Evolutionary conservation across 2,329 filamentous ascomycete genomes (phyloP), one percentile per base, ranked within the genome.

Genomic region (Neospermospora avenae): DNA sequence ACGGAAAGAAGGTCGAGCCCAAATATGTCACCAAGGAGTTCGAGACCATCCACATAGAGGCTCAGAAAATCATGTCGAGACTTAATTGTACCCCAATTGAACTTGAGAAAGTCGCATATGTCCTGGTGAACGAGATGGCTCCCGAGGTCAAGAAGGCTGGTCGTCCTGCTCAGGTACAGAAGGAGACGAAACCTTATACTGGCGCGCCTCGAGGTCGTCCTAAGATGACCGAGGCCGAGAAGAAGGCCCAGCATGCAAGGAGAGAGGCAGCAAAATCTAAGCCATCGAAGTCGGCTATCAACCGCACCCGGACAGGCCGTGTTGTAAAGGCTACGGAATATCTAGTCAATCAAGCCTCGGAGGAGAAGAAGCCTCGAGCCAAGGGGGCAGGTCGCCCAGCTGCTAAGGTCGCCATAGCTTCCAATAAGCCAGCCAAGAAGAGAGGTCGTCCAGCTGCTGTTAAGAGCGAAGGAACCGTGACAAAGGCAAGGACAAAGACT

Each of bases 1-100:
- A 74, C n/a, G 79, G 79, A 0, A 74, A 76, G 42, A 80, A 76
- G 57, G 74, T 69, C 0, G 74, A 77, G 24, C 86, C 91, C 71
- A 89, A 86, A 73, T 95, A 95, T 74, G 87, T 80, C 44, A 73
- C 76, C 20, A 85, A 85, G 66, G 89, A 93, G 74, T 93, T 92
- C 67, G 72, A 76, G 42, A 73, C 75, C n/a, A 71, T 93, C 24
- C 77, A 79, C 37, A 68, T 71, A 4, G 71, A 74, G 55, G 77
- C 80, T 0, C 70, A 73, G 13, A 66, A 69, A 22, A 64, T 89
- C 51, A 71, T 75, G 45, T 68, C 74, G 51, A 77, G 83, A 48
- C 75, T 89, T 7, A 74, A 72, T 4, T 81, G 85, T 0, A 77
- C 73, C 34, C 86, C 86, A 1, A 77, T 84, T 42, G 84, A 90